Evolutionary conservation across 495 filamentous ascomycete genomes (phyloP).

Genomic region (Arthonia radiata): DNA sequence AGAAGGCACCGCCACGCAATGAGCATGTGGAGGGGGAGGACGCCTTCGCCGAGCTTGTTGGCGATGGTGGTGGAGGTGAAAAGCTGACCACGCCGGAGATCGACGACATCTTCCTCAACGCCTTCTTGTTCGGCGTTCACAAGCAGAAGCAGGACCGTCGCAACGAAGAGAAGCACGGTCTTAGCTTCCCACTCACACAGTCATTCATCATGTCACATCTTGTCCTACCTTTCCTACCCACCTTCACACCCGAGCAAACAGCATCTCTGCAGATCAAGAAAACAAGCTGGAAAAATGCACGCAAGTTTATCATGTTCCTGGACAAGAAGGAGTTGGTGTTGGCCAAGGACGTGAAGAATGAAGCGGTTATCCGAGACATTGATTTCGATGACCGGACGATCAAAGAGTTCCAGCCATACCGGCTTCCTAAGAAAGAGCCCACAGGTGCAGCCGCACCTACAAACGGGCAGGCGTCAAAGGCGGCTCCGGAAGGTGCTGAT

Average conservation of each 20-base stretch:
- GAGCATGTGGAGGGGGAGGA: no score
- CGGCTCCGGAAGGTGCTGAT: constrained; percentile 17
- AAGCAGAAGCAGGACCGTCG: constrained; percentile 26
- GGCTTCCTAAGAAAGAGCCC: constrained; percentile 31
- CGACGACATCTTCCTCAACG: constrained; percentile 41
- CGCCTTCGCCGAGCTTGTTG: no score
- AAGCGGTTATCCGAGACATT: constrained; percentile 40
- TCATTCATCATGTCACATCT: constrained; percentile 40
- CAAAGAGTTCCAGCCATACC: constrained; percentile 35
- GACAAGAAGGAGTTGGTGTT: constrained; percentile 39
- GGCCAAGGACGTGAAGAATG: constrained; percentile 38
- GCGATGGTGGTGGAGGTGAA: no score
- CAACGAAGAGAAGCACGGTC: constrained; percentile 22
- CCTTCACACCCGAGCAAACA: constrained; percentile 26
- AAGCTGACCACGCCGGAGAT: no score
- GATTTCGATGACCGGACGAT: constrained; percentile 34
- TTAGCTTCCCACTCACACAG: constrained; percentile 37
- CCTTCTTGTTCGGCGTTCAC: constrained; percentile 39
- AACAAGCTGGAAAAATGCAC: constrained; percentile 49
- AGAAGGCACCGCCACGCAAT: no score
- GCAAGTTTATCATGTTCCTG: constrained; percentile 47
- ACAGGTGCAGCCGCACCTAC: constrained; percentile 15
- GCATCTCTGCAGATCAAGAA: constrained; percentile 46
- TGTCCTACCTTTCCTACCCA: constrained; percentile 42
- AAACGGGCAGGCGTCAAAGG: constrained; percentile 16